Percentiles rank a stretch among this genome's conserved stretches.
Conservation (phyloP, 164 flowering plant genomes). For the Paratinospora sagittata region DNA sequence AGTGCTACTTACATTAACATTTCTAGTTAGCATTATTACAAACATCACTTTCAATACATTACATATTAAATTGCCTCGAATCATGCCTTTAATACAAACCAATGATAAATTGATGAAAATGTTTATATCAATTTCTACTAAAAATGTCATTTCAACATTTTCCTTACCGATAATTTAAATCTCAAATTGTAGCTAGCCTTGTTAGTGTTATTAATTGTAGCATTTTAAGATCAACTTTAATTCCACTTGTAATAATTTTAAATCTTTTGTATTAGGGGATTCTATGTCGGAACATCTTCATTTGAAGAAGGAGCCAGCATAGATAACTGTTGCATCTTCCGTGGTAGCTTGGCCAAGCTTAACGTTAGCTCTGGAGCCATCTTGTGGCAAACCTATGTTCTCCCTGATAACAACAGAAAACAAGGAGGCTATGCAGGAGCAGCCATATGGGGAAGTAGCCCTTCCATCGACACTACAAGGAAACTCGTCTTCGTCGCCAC, state of each 20-base stretch:
- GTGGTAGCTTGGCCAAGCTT: slow-evolving; percentile 43
- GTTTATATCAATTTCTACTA: no score
- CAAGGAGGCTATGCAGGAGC: slow-evolving; percentile 42
- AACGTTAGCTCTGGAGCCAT: slow-evolving; percentile 25
- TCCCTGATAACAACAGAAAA: slow-evolving; percentile 38
- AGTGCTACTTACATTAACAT: no score
- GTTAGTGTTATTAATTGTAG: no score
- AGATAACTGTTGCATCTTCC: slow-evolving; percentile 36
- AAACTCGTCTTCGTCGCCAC: slow-evolving; percentile 36
- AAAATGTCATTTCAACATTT: no score
- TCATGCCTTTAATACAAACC: no score
- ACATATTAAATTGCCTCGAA: no score
- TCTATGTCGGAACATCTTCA: slow-evolving; percentile 44
- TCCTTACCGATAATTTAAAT: no score
- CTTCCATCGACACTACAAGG: slow-evolving; percentile 33
- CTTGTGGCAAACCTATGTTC: slow-evolving; percentile 35
- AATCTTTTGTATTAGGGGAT: slow-evolving; percentile 13
- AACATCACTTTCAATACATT: no score
- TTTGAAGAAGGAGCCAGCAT: slow-evolving; percentile 26
- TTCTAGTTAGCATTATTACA: no score
- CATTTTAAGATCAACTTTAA: background rate
- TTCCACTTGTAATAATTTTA: background rate
- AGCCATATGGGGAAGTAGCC: slow-evolving; percentile 61
- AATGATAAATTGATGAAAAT: no score
- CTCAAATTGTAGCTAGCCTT: no score